Conservation (phyloP, 2,329 filamentous ascomycete species). For the Cladosporium sp. region DNA sequence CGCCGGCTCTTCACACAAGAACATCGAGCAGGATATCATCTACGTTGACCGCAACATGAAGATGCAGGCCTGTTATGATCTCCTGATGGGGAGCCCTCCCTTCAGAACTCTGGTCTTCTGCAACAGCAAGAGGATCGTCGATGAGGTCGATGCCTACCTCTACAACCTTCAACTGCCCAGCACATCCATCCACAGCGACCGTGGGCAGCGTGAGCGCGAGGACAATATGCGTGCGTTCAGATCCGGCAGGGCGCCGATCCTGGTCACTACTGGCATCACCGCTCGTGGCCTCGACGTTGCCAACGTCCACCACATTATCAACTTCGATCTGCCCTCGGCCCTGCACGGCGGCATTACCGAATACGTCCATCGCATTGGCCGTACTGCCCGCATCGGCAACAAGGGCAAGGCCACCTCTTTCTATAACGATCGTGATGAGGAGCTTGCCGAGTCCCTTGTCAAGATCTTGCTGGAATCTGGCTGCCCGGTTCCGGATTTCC, state of each 20-base stretch:
- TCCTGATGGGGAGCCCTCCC: conserved; percentile 69
- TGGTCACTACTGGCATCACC: conserved; percentile 83
- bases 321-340: conserved; percentile 78
- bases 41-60: conserved; percentile 67
- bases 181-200: conserved; percentile 84
- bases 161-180: conserved; percentile 78
- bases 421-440: conserved; percentile 75
- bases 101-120: conserved; percentile 86
- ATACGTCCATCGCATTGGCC: conserved; percentile 92
- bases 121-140: conserved; percentile 75
- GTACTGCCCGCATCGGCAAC: conserved; percentile 91
- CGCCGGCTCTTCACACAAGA: conserved; percentile 72
- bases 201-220: conserved; percentile 88
- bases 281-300: conserved; percentile 86
- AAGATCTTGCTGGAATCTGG: conserved; percentile 79
- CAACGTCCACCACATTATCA: conserved; percentile 88
- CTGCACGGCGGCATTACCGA: conserved; percentile 86
- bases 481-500: conserved; percentile 80
- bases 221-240: conserved; percentile 75
- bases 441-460: conserved; percentile 71
- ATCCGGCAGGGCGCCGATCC: conserved; percentile 69
- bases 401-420: conserved; percentile 84
- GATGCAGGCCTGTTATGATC: conserved; percentile 67
- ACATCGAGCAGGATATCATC: conserved; percentile 77
- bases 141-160: conserved; percentile 83